Base-by-base conservation (phyloP, 768 basidiomycete genomes). In the Tulasnella sp. region DNA sequence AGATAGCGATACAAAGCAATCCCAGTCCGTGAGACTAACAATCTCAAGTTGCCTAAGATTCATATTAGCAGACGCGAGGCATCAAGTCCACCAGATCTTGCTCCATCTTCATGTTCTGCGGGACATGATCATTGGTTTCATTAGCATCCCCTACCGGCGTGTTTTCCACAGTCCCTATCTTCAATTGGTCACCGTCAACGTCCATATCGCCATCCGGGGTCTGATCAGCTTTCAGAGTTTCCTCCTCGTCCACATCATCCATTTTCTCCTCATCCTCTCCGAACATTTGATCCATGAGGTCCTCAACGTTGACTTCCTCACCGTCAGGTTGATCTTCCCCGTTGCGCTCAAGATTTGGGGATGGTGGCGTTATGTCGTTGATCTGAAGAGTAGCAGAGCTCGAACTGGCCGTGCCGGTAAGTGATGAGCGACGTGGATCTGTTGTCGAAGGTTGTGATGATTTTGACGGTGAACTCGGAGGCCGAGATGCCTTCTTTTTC, bases 181-280 rank as follows among this genome's bases (percentile, higher is more conserved):
- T 52, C 5, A 55, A 42, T 19, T 55, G 53, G 41, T 55, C 53
- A 42, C 53, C 53, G 22, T 55, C 53, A 17, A 55, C n/a, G 27
- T 38, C 34, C 34, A 38, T 38, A 38, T 55, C 53, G 19, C 53
- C 34, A 25, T 55, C 53, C 4, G 53, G 56, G 11, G 56, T 58
- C 15, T 55, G 38, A 45, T 46, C 53, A 11, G 24, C 55, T 11
- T 56, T 29, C 8, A 30, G 11, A 17, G 25, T 55, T 9, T 45
- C 42, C 22, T 56, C 54, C 53, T 61, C 60, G 31, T 61, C 60
- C 21, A 31, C 53, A 15, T 56, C 46, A 15, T 27, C 54, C 11
- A 55, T 46, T 10, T 9, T 8, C 19, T 56, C 46, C 29, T 22
- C 19, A 22, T 50, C 50, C 17, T 56, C 44, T 8, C 53, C 60